Evolutionary conservation across 148 eudicot genomes (phyloP).

Genomic region (Chenopodium berlandieri): DNA sequence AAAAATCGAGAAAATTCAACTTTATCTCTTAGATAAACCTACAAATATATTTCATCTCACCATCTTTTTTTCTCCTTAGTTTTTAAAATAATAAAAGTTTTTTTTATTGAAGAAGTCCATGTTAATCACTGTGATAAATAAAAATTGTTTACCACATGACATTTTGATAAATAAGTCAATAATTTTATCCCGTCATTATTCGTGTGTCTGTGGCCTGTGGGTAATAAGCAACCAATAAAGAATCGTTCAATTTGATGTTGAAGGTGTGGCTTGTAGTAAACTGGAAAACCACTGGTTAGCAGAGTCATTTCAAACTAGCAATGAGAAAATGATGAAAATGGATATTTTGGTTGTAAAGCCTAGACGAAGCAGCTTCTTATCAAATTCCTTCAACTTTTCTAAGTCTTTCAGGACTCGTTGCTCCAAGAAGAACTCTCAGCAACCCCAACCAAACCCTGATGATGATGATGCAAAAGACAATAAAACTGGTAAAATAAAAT

Average conservation of each 20-base stretch:
- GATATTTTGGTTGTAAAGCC: constrained; percentile 17
- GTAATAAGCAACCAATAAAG: too few species aligned
- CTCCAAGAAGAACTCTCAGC: constrained; percentile 34
- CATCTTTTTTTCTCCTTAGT: too few species aligned
- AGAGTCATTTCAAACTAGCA: background rate
- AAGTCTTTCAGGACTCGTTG: constrained; percentile 33
- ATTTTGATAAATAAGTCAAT: too few species aligned
- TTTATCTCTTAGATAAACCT: too few species aligned
- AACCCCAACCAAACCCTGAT: constrained; percentile 38
- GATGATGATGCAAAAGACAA: constrained; percentile 27
- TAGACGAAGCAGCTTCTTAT: constrained; percentile 4
- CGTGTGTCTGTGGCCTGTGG: too few species aligned
- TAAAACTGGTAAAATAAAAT: constrained; percentile 18
- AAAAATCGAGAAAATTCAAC: too few species aligned
- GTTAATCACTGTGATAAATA: too few species aligned
- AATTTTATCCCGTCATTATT: too few species aligned
- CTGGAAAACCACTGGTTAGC: background rate
- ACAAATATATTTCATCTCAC: too few species aligned
- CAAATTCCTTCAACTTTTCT: constrained; percentile 4
- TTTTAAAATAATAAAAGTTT: too few species aligned
- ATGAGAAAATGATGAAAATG: constrained; percentile 9
- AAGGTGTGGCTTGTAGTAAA: constrained; percentile 1
- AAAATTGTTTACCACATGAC: too few species aligned
- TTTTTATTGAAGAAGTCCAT: too few species aligned
- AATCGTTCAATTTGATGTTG: background rate